These are phyloP conservation scores for Pholiota molesta DNA, from an alignment of 768 basidiomycete genomes.

Conservation along the genomic window DNA sequence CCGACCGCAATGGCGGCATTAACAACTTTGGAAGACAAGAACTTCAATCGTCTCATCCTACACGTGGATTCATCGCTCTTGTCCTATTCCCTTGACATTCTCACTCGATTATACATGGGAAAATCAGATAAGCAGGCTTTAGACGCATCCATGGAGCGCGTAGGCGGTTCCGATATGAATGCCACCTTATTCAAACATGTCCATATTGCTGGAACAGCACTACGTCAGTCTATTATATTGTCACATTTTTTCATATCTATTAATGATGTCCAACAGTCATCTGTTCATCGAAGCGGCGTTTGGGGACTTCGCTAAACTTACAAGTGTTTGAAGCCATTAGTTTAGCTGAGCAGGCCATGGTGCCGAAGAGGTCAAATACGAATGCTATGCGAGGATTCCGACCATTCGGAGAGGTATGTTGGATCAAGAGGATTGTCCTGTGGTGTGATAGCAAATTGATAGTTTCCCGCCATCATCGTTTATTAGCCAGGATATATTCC, in stretches of 20 bases:
- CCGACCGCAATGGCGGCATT: slow-evolving; percentile 61
- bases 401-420: slow-evolving; percentile 65
- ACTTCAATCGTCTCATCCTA: slow-evolving; percentile 70
- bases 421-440: neutral
- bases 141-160: slow-evolving; percentile 61
- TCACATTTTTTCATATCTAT: neutral
- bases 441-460: neutral
- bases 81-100: slow-evolving; percentile 73
- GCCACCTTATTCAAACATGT: slow-evolving; percentile 68
- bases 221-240: slow-evolving; percentile 48
- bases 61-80: slow-evolving; percentile 59
- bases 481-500: slow-evolving; percentile 68
- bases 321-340: slow-evolving; percentile 62
- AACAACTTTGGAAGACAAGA: slow-evolving; percentile 40
- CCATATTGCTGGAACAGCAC: slow-evolving; percentile 49
- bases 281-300: slow-evolving; percentile 63
- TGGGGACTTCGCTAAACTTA: slow-evolving; percentile 57
- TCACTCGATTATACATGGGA: slow-evolving; percentile 60
- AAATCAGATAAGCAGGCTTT: slow-evolving; percentile 48
- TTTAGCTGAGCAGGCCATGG: slow-evolving; percentile 35
- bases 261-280: slow-evolving; percentile 51
- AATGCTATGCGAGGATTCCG: slow-evolving; percentile 50
- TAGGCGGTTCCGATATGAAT: slow-evolving; percentile 54
- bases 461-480: neutral
- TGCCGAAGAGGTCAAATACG: slow-evolving; percentile 36